phyloP scores from a whole-genome alignment of 108 stramenopile species.

The Stephanodiscus minutulus region DNA sequence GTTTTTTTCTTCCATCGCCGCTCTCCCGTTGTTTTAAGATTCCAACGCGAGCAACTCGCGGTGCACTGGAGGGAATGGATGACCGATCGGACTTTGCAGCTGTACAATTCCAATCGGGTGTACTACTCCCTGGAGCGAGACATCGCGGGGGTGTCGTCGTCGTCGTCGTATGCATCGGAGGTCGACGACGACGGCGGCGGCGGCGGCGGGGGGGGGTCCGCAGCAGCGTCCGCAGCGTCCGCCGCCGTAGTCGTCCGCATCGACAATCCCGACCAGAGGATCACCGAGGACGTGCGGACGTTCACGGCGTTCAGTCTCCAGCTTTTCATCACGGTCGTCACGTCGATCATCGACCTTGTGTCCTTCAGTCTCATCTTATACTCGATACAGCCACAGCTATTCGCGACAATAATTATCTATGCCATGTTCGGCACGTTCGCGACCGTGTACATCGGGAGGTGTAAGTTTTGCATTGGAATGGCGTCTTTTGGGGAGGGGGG shows the following conservation, averaged over 20 bases:
- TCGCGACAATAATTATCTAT: conserved; percentile 84
- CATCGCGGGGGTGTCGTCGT: conserved; percentile 10
- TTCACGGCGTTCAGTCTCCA: conserved; percentile 89
- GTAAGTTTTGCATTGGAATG: neutral
- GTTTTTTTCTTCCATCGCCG: too few species aligned
- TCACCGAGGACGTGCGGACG: conserved; percentile 92
- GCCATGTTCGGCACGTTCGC: conserved; percentile 77
- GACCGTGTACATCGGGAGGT: conserved; percentile 69
- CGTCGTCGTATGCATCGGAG: too few species aligned
- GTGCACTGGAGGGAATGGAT: conserved; percentile 92
- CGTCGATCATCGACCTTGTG: conserved; percentile 87
- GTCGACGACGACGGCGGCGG: neutral
- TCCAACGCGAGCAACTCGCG: conserved; percentile 56
- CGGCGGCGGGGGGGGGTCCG: neutral
- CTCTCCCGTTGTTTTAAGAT: conserved; percentile 36
- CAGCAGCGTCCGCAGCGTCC: neutral
- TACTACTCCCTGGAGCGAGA: conserved; percentile 79
- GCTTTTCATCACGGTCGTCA: conserved; percentile 87
- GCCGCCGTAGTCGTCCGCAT: conserved; percentile 31
- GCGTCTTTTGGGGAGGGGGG: too few species aligned
- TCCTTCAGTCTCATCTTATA: conserved; percentile 90
- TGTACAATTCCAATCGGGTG: conserved; percentile 79
- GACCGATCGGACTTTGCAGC: conserved; percentile 80
- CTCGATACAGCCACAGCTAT: conserved; percentile 89
- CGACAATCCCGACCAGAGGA: conserved; percentile 96